A percentile compares a stretch with the other conserved stretches of the same genome.
phyloP scores from a whole-genome alignment of 352 stramenopile genomes.

The Chrysophaeum taylorii region DNA sequence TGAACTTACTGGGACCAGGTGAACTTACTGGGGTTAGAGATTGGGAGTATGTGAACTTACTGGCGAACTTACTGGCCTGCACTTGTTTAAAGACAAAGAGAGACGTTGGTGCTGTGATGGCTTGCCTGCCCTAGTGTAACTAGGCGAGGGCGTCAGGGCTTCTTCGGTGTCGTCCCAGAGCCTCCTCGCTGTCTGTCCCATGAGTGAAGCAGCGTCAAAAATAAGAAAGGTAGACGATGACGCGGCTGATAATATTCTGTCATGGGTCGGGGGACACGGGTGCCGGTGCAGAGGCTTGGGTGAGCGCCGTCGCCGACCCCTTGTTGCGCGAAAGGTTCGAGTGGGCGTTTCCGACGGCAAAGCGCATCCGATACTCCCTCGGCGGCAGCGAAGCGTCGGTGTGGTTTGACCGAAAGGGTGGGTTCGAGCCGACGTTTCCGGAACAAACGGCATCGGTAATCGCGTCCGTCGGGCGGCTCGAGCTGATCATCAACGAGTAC shows the following conservation, averaged over 20 bases:
- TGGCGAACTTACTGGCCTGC: no score
- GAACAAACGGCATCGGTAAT: neutral
- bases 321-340: neutral
- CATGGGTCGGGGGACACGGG: slow-evolving; percentile 1
- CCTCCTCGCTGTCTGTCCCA: no score
- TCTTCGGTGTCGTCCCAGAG: no score
- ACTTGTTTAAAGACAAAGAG: no score
- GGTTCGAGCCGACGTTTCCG: neutral
- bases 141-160: no score
- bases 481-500: neutral
- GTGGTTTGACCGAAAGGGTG: slow-evolving; percentile 8
- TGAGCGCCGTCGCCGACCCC: neutral
- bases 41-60: no score
- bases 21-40: no score
- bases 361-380: neutral
- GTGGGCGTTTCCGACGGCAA: neutral
- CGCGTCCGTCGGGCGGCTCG: neutral
- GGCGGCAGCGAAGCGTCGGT: neutral
- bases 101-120: no score
- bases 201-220: no score
- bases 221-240: neutral
- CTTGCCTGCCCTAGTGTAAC: no score
- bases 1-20: no score
- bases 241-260: neutral
- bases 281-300: neutral